These are phyloP conservation scores for Plasmodium inui DNA, from an alignment of 169 alveolate species.

Conservation along the genomic window DNA sequence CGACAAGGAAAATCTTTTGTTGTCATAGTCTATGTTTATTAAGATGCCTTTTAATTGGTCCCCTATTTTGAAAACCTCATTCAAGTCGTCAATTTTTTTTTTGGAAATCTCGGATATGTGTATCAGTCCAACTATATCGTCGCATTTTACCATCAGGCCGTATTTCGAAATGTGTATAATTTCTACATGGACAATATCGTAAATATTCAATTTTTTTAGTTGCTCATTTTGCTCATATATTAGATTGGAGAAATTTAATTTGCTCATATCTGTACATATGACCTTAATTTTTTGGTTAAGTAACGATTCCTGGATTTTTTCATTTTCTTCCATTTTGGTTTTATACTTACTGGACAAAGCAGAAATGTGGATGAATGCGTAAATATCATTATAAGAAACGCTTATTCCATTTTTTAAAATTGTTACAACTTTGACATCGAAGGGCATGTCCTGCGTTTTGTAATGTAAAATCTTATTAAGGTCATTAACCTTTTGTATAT, in stretches of 20 bases:
- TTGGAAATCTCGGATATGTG: slow-evolving; percentile 66
- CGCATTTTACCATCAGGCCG: slow-evolving; percentile 74
- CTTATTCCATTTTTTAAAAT: slow-evolving; percentile 65
- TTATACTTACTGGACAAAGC: slow-evolving; percentile 62
- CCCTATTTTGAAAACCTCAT: slow-evolving; percentile 42
- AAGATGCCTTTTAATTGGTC: slow-evolving; percentile 66
- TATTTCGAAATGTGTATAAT: slow-evolving; percentile 73
- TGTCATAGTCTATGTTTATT: slow-evolving; percentile 70
- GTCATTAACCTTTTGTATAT: slow-evolving; percentile 75
- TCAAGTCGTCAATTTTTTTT: slow-evolving; percentile 43
- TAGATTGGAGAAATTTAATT: slow-evolving; percentile 67
- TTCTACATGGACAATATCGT: slow-evolving; percentile 51
- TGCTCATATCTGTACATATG: slow-evolving; percentile 55
- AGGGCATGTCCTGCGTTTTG: slow-evolving; percentile 55
- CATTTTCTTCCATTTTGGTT: slow-evolving; percentile 25
- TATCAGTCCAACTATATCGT: slow-evolving; percentile 61
- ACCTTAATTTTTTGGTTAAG: slow-evolving; percentile 59
- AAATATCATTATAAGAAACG: slow-evolving; percentile 62
- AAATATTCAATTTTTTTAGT: slow-evolving; percentile 41
- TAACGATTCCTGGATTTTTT: slow-evolving; percentile 32
- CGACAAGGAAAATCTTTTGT: slow-evolving; percentile 60
- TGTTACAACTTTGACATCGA: slow-evolving; percentile 46
- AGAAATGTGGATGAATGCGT: slow-evolving; percentile 60
- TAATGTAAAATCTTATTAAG: slow-evolving; percentile 50
- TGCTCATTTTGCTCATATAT: slow-evolving; percentile 75